Evolutionary conservation across 2,329 filamentous ascomycete species (phyloP).

Genomic region (Fusarium newnesense): DNA sequence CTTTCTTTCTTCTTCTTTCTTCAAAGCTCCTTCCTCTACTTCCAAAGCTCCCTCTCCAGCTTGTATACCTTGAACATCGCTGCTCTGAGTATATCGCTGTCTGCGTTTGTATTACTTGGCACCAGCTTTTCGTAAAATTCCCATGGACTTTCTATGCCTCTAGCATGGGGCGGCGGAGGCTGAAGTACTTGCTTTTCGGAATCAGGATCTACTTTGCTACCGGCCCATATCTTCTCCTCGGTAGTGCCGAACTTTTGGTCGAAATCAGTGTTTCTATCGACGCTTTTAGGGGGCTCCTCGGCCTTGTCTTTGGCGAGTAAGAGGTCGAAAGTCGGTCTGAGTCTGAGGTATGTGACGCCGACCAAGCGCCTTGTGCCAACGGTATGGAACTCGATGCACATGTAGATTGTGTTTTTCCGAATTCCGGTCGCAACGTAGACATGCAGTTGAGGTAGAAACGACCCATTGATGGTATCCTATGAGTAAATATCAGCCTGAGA

Average conservation of each 20-base stretch:
- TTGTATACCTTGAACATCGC: slow-evolving; percentile 40
- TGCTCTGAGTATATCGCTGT: too few relatives aligned
- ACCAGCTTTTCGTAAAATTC: background rate
- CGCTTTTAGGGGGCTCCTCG: background rate
- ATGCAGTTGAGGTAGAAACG: slow-evolving; percentile 39
- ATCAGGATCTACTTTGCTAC: background rate
- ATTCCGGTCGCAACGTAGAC: slow-evolving; percentile 26
- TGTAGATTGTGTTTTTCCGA: background rate
- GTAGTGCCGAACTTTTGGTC: background rate
- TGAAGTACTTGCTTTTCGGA: background rate
- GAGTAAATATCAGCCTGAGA: background rate
- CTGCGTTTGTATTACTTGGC: background rate
- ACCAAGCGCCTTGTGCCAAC: slow-evolving; percentile 38
- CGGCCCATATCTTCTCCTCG: background rate
- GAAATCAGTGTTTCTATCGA: background rate
- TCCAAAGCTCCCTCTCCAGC: slow-evolving; percentile 79
- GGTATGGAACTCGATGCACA: slow-evolving; percentile 37
- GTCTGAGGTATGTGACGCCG: slow-evolving; percentile 23
- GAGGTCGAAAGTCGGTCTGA: background rate
- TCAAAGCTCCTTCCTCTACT: background rate
- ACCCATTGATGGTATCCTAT: slow-evolving; percentile 42
- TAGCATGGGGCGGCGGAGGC: background rate
- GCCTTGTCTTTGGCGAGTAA: background rate
- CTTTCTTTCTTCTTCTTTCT: too few relatives aligned
- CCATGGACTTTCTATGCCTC: background rate